Conservation (phyloP, 2,329 filamentous ascomycete genomes). For the Talaromyces atroroseus region DNA sequence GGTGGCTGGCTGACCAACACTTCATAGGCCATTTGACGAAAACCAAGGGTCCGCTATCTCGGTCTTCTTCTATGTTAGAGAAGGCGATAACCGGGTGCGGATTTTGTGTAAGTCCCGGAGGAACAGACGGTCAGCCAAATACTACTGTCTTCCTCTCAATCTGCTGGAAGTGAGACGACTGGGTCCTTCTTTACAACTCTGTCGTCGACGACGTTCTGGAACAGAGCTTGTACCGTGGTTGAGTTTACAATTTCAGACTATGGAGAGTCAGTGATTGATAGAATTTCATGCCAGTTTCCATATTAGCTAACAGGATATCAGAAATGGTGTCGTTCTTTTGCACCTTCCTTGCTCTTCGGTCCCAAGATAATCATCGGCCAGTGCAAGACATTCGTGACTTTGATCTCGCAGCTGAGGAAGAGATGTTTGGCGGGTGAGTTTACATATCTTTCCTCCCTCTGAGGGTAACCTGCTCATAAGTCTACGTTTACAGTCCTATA, state of each 20-base stretch:
- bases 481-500: slow-evolving; percentile 40
- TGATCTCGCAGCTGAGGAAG: slow-evolving; percentile 44
- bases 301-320: slow-evolving; percentile 19
- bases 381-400: slow-evolving; percentile 42
- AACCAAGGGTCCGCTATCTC: slow-evolving; percentile 36
- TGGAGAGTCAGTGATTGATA: slow-evolving; percentile 43
- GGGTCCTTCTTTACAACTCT: slow-evolving; percentile 37
- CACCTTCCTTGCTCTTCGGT: slow-evolving; percentile 53
- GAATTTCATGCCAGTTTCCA: neutral
- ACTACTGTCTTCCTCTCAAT: slow-evolving; percentile 49
- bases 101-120: slow-evolving; percentile 49
- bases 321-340: slow-evolving; percentile 55
- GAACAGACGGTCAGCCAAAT: slow-evolving; percentile 33
- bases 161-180: slow-evolving; percentile 35
- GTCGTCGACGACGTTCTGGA: slow-evolving; percentile 30
- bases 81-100: slow-evolving; percentile 47
- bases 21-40: slow-evolving; percentile 39
- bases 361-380: slow-evolving; percentile 45
- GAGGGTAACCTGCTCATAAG: slow-evolving; percentile 14
- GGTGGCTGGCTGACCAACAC: slow-evolving; percentile 11
- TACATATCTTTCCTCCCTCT: neutral
- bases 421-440: slow-evolving; percentile 47
- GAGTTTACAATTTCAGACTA: slow-evolving; percentile 48
- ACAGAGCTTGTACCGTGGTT: slow-evolving; percentile 48
- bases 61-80: slow-evolving; percentile 48